Base-by-base conservation (phyloP, 306 rosid genomes). In the Cicer arietinum region DNA sequence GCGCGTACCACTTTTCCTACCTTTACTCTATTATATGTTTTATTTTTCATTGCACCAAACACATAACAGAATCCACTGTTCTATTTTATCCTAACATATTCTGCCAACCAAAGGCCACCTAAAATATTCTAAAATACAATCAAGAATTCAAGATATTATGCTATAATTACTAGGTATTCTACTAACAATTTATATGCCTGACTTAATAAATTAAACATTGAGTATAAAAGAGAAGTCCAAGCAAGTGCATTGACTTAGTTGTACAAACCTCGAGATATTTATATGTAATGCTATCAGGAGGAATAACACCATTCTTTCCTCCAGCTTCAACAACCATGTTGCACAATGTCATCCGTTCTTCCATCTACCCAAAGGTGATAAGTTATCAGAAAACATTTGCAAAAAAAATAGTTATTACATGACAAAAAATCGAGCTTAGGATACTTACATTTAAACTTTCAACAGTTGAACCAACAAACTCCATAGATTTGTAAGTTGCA, bases 281-380 rank as follows among this genome's bases (percentile, higher is more conserved):
- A 77, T 70, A 90, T 78, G 96, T 92, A 79, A 96, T 88, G 67
- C 87, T 80, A 79, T 92, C 98, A 17, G 98, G 85, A 74, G 98
- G 95, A 58, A 92, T 75, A 43, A 92, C 86, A 50, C 98, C 96
- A 51, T 92, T 92, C 89, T 92, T 90, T 82, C 91, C 98, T 30
- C 98, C 96, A 77, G 98, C 96, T 88, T 92, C 98, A 46, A 92
- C 88, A 69, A 86, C 98, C 98, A 92, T 90, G 86, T 90, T 92
- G 91, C 98, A 92, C 63, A 92, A 76, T 53, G 98, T 92, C 96
- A 92, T 92, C 74, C 98, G 84, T 64, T 92, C 98, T 77, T 92
- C 98, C 98, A 92, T 92, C 98, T 92, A 78, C 60, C 71, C 80
- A 83, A 65, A 56, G 70, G 58, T 53, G 43, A 67, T 17, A 69